A percentile compares a stretch with the other conserved stretches of the same genome.
phyloP scores from a whole-genome alignment of 768 basidiomycete genomes.

The Rhizopogon vesiculosus region DNA sequence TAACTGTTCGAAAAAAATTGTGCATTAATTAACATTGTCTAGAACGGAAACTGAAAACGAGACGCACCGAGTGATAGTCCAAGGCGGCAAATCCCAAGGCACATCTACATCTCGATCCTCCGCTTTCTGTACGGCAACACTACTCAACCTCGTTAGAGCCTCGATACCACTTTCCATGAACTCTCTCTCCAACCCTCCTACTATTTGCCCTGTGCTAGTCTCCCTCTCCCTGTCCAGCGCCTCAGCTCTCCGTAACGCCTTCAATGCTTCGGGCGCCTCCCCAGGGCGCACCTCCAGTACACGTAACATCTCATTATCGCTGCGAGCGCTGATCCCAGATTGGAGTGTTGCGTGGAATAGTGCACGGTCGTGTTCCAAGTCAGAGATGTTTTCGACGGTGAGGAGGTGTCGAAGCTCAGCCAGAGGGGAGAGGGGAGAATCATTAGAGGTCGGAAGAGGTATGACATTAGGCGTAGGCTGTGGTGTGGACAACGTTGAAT shows the following conservation, averaged over 20 bases:
- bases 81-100: constrained; percentile 45
- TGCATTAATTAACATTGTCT: background rate
- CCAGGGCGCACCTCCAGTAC: background rate
- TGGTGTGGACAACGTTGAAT: background rate
- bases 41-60: background rate
- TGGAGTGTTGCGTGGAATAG: background rate
- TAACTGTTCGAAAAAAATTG: constrained; percentile 36
- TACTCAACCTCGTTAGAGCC: constrained; percentile 59
- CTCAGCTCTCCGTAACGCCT: background rate
- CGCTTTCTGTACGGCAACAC: constrained; percentile 13
- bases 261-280: background rate
- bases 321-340: background rate
- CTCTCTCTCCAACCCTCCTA: constrained; percentile 39
- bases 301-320: background rate
- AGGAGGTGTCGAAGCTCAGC: background rate
- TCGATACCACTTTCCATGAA: constrained; percentile 74
- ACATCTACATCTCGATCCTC: constrained; percentile 10
- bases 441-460: background rate
- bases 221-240: background rate
- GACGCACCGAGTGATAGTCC: constrained; percentile 68
- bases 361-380: background rate
- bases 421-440: background rate
- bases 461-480: background rate
- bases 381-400: background rate
- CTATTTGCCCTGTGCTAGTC: background rate